Evolutionary conservation across 192 early-diverging fungal genomes (phyloP).

Genomic region (Gaertneriomyces semiglobifer): DNA sequence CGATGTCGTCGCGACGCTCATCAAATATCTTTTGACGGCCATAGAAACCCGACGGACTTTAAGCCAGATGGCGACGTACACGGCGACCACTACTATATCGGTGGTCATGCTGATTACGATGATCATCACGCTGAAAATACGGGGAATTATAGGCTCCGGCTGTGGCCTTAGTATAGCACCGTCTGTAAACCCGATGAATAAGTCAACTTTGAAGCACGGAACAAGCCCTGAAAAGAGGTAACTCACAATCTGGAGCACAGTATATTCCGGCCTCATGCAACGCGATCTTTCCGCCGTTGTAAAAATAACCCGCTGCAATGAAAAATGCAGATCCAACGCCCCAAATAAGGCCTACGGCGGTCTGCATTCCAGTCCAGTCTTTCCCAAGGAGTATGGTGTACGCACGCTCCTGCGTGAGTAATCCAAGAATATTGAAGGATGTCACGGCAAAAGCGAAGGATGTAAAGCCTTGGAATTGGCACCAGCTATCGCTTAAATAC

Average conservation of each 20-base stretch:
- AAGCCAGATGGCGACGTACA: slow-evolving; percentile 9
- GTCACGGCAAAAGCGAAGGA: background rate
- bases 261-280: slow-evolving; percentile 22
- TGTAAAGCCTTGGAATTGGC: slow-evolving; percentile 22
- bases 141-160: slow-evolving; percentile 9
- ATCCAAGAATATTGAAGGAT: slow-evolving; percentile 6
- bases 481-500: slow-evolving; percentile 14
- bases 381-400: slow-evolving; percentile 14
- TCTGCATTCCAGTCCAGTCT: slow-evolving; percentile 12
- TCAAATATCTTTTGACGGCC: no score
- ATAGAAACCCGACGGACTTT: background rate
- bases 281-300: slow-evolving; percentile 1
- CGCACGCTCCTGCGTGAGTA: slow-evolving; percentile 19
- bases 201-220: background rate
- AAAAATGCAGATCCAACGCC: background rate
- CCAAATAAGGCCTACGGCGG: background rate
- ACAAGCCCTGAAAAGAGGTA: background rate
- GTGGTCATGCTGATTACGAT: background rate
- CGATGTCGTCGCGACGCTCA: no score
- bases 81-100: background rate
- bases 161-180: slow-evolving; percentile 13
- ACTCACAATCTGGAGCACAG: slow-evolving; percentile 26
- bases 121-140: background rate
- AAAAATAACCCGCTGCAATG: slow-evolving; percentile 1
- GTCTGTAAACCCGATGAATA: background rate